These are phyloP conservation scores for Debaryomyces maramus DNA, from an alignment of 805 yeast genomes.

Conservation along the genomic window DNA sequence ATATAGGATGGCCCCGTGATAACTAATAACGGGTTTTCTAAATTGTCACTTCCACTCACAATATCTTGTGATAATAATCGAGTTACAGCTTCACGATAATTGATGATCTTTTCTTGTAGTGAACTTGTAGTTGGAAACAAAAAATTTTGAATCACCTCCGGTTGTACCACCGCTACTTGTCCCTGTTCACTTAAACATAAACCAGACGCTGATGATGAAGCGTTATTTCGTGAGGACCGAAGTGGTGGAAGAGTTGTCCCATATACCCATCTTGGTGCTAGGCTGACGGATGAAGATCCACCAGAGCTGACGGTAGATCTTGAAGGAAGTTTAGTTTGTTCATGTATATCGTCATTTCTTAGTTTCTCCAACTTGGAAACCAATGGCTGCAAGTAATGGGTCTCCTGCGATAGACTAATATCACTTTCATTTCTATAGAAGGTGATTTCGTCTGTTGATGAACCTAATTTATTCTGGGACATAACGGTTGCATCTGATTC, in stretches of 20 bases:
- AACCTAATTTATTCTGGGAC: too few species aligned
- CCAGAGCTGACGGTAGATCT: neutral
- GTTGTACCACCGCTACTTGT: constrained; percentile 40
- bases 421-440: too few species aligned
- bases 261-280: constrained; percentile 15
- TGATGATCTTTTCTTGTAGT: constrained; percentile 27
- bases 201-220: constrained; percentile 17
- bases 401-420: too few species aligned
- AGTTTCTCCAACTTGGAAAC: too few species aligned
- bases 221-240: neutral
- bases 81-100: constrained; percentile 26
- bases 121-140: constrained; percentile 34
- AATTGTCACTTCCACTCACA: neutral
- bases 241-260: constrained; percentile 11
- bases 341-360: neutral
- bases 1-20: constrained; percentile 42
- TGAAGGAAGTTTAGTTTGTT: neutral
- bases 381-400: too few species aligned
- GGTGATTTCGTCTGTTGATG: neutral
- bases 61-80: constrained; percentile 12
- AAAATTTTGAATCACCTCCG: constrained; percentile 43
- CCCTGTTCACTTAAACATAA: constrained; percentile 29
- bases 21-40: constrained; percentile 26
- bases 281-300: neutral
- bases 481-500: too few species aligned